These are phyloP conservation scores for Saccharum spontaneum DNA, from an alignment of 176 grass and related monocot genomes.

Conservation along the genomic window DNA sequence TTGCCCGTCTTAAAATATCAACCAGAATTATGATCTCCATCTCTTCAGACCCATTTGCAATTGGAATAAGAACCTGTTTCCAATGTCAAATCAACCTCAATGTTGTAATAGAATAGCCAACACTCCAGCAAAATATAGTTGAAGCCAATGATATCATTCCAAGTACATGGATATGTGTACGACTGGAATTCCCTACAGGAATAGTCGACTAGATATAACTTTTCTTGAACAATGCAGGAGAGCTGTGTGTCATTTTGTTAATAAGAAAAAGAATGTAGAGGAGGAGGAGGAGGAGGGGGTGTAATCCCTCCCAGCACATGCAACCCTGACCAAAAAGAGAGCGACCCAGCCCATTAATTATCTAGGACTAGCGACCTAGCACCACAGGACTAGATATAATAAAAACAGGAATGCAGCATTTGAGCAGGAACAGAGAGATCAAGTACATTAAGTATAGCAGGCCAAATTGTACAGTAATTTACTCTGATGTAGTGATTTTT, in stretches of 20 bases:
- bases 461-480: not conserved
- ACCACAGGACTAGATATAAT: conserved; percentile 7
- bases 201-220: too few relatives aligned
- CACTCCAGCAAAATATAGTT: conserved; percentile 18
- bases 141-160: not conserved
- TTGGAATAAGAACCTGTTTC: conserved; percentile 86
- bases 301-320: too few relatives aligned
- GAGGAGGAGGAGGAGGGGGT: too few relatives aligned
- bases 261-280: too few relatives aligned
- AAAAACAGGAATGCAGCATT: not conserved
- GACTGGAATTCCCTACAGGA: not conserved
- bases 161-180: not conserved
- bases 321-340: too few relatives aligned
- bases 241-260: too few relatives aligned
- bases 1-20: conserved; percentile 84
- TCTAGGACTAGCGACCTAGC: too few relatives aligned
- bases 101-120: not conserved
- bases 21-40: conserved; percentile 79
- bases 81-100: conserved; percentile 36
- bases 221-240: too few relatives aligned
- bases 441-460: conserved; percentile 13
- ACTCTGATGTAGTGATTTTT: not conserved
- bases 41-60: conserved; percentile 93
- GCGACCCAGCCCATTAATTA: too few relatives aligned
- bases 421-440: conserved; percentile 2